These are phyloP conservation scores for Akanthomyces dipterigenus DNA, from an alignment of 2,329 filamentous ascomycete genomes.

Conservation along the genomic window DNA sequence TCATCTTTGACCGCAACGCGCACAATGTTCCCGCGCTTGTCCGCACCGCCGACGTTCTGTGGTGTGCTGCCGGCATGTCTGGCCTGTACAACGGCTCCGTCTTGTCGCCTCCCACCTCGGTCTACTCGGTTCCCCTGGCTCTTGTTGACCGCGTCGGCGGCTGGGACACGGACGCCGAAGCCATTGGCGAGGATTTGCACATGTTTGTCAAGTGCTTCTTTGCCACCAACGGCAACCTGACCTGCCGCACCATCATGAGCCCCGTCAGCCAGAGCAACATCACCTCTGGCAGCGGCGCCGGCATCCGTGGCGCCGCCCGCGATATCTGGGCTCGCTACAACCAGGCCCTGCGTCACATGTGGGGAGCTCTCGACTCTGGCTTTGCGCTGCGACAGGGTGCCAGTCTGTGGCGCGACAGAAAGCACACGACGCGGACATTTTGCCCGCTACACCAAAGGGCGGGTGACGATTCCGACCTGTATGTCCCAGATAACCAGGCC, in stretches of 20 bases:
- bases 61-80: slow-evolving; percentile 64
- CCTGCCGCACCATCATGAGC: slow-evolving; percentile 55
- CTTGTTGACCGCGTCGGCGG: slow-evolving; percentile 63
- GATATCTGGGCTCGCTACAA: slow-evolving; percentile 62
- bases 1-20: slow-evolving; percentile 69
- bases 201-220: slow-evolving; percentile 78
- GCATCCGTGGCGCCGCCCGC: slow-evolving; percentile 44
- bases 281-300: slow-evolving; percentile 45
- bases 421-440: slow-evolving; percentile 48
- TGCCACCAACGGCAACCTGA: slow-evolving; percentile 62
- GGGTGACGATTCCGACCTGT: slow-evolving; percentile 39
- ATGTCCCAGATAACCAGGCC: slow-evolving; percentile 40
- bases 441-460: slow-evolving; percentile 46
- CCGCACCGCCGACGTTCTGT: slow-evolving; percentile 64
- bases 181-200: slow-evolving; percentile 70
- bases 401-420: slow-evolving; percentile 52
- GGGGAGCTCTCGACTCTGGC: slow-evolving; percentile 64
- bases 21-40: slow-evolving; percentile 61
- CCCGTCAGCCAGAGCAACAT: slow-evolving; percentile 70
- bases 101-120: slow-evolving; percentile 64
- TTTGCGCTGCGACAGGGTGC: slow-evolving; percentile 53
- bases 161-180: slow-evolving; percentile 64
- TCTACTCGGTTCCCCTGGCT: slow-evolving; percentile 63
- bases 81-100: slow-evolving; percentile 57
- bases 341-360: slow-evolving; percentile 70